Base-by-base conservation (phyloP, 345 rosid species). In the Populus tremula region DNA sequence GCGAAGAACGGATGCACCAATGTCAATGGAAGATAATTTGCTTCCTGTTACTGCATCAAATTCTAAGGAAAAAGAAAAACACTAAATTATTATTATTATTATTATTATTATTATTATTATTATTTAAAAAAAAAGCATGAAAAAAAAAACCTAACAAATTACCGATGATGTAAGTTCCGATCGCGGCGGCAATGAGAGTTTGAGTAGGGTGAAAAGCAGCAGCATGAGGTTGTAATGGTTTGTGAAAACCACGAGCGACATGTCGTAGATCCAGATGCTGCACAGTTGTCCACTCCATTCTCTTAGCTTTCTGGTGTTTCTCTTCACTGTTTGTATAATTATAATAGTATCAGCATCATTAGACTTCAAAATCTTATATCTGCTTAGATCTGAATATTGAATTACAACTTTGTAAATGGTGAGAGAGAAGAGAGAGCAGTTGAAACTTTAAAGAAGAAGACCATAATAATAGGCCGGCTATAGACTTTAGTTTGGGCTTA, bases 201-300 rank as follows among this genome's bases (percentile, higher is more conserved):
- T 92, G 98, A 20, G 87, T 82, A 1, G 90, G 94, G 71, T 96
- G 99, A 86, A 96, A 96, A 23, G 96, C 88, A 5, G 95, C 93
- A 25, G 93, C 92, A 69, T 96, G 98, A 69, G 99, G 99, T 74
- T 96, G 98, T 78, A 93, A 80, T 16, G 92, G 93, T 69, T 86
- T 90, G 82, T 81, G 80, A 36, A 87, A 85, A 70, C 92, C 94
- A 49, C 96, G 92, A 61, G 91, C 92, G 7, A 93, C 88, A 69
- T 96, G 95, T 21, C 90, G 89, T 41, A 96, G 91, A 88, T 96
- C 98, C 86, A 93, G 94, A 80, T 96, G 99, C 87, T 96, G 99
- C 82, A 96, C 89, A 77, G 98, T 91, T 10, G 92, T 77, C 99
- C 99, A 96, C 92, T 96, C 98, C 99, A 96, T 96, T 82, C 62